Evolutionary conservation across 2,329 filamentous ascomycete species (phyloP).

Genomic region (Metarhizium album): DNA sequence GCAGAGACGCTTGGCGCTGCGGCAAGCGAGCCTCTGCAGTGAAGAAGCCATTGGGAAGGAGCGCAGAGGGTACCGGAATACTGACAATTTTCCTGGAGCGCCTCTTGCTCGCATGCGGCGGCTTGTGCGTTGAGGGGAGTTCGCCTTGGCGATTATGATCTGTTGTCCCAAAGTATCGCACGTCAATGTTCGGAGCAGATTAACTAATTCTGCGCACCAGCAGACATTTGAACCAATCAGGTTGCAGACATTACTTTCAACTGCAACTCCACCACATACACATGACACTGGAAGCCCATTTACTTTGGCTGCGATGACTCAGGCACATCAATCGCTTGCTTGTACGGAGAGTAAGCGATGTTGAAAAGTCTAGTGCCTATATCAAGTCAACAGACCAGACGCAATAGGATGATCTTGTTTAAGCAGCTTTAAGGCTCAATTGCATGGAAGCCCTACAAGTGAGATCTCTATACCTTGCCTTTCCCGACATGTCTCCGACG

Average conservation of each 20-base stretch:
- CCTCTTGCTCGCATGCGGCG: slow-evolving; percentile 27
- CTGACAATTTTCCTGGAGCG: slow-evolving; percentile 20
- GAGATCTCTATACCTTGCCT: too few species aligned
- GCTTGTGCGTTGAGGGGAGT: slow-evolving; percentile 17
- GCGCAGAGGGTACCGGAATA: slow-evolving; percentile 18
- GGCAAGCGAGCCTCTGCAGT: slow-evolving; percentile 62
- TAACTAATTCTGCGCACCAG: slow-evolving; percentile 19
- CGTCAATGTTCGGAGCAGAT: slow-evolving; percentile 21
- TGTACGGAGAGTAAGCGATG: too few species aligned
- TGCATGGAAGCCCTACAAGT: too few species aligned
- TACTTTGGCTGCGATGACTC: too few species aligned
- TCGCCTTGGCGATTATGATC: slow-evolving; percentile 6
- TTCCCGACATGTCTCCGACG: too few species aligned
- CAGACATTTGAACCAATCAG: slow-evolving; percentile 22
- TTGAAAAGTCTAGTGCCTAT: too few species aligned
- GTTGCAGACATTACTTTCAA: slow-evolving; percentile 12
- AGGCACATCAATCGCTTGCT: too few species aligned
- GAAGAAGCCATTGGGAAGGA: slow-evolving; percentile 48
- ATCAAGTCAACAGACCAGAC: too few species aligned
- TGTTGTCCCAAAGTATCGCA: slow-evolving; percentile 5
- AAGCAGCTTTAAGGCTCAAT: too few species aligned
- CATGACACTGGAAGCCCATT: too few species aligned
- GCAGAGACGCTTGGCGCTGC: slow-evolving; percentile 57
- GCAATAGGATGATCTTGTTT: too few species aligned
- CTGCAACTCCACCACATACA: too few species aligned